Percentiles rank a stretch among this genome's conserved stretches.
Evolutionary conservation across 768 basidiomycete genomes (phyloP).

Genomic region (Infundibulicybe gibba): DNA sequence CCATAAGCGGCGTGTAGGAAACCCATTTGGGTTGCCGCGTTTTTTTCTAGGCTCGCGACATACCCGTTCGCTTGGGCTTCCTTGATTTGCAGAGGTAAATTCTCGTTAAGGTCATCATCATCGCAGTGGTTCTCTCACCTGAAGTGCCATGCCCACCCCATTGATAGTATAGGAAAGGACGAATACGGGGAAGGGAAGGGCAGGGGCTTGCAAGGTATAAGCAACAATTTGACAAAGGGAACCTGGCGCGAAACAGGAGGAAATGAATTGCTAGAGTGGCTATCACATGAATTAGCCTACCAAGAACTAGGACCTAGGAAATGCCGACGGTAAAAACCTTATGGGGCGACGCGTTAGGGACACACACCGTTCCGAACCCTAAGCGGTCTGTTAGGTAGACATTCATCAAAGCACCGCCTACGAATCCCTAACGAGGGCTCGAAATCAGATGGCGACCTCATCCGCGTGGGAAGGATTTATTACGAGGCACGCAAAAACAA

Average conservation of each 20-base stretch:
- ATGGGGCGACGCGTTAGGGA: constrained; percentile 1
- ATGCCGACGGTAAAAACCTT: background rate
- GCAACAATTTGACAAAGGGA: constrained; percentile 48
- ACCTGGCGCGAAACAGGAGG: constrained; percentile 25
- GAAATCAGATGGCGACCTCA: background rate
- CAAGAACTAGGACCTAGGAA: constrained; percentile 16
- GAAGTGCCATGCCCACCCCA: constrained; percentile 38
- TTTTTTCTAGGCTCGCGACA: constrained; percentile 48
- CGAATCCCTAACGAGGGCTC: constrained; percentile 29
- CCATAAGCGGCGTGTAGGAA: constrained; percentile 62
- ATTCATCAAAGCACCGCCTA: constrained; percentile 34
- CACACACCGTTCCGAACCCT: constrained; percentile 40
- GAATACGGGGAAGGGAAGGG: constrained; percentile 63
- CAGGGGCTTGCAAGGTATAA: constrained; percentile 50
- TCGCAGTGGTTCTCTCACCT: constrained; percentile 27
- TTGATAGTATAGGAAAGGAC: constrained; percentile 42
- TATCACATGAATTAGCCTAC: background rate
- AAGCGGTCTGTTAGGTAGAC: constrained; percentile 31
- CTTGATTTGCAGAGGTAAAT: constrained; percentile 20
- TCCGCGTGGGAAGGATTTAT: constrained; percentile 4
- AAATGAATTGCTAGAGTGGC: background rate
- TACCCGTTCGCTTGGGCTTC: constrained; percentile 69
- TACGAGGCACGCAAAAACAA: constrained; percentile 30
- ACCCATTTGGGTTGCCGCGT: constrained; percentile 60
- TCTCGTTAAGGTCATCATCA: background rate